Conservation (phyloP, 768 basidiomycete species). For the Mycena filopes region DNA sequence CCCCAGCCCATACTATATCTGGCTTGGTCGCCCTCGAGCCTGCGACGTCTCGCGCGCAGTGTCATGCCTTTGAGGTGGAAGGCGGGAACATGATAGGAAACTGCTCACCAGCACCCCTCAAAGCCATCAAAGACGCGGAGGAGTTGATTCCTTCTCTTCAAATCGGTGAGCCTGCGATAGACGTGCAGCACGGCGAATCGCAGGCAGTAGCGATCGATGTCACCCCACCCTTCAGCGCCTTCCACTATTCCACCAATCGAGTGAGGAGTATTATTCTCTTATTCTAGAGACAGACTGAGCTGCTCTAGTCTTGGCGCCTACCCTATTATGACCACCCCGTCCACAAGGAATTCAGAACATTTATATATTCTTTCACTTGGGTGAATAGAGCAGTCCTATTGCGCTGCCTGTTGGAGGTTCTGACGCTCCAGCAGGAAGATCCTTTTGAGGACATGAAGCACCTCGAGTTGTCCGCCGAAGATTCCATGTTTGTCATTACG, state of each 20-base stretch:
- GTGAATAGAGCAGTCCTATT: too few species aligned
- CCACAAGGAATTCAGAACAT: constrained; percentile 74
- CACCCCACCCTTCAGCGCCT: constrained; percentile 65
- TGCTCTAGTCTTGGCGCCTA: constrained; percentile 66
- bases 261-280: constrained; percentile 41
- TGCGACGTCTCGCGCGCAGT: constrained; percentile 66
- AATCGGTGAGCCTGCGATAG: constrained; percentile 50
- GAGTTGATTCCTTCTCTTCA: constrained; percentile 53
- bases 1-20: constrained; percentile 75
- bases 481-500: constrained; percentile 79
- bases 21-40: constrained; percentile 74
- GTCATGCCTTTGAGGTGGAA: constrained; percentile 71
- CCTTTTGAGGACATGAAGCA: constrained; percentile 78
- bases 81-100: constrained; percentile 68
- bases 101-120: constrained; percentile 52
- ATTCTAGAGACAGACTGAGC: constrained; percentile 10
- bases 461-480: constrained; percentile 65
- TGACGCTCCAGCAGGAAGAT: constrained; percentile 61
- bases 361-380: constrained; percentile 75
- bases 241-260: constrained; percentile 68
- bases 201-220: constrained; percentile 55
- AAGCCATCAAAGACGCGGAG: constrained; percentile 44
- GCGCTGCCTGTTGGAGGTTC: neutral
- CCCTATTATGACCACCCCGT: constrained; percentile 77
- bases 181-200: constrained; percentile 31